These are phyloP conservation scores for Erysimum cheiranthoides DNA, from an alignment of 345 rosid species.

Conservation along the genomic window DNA sequence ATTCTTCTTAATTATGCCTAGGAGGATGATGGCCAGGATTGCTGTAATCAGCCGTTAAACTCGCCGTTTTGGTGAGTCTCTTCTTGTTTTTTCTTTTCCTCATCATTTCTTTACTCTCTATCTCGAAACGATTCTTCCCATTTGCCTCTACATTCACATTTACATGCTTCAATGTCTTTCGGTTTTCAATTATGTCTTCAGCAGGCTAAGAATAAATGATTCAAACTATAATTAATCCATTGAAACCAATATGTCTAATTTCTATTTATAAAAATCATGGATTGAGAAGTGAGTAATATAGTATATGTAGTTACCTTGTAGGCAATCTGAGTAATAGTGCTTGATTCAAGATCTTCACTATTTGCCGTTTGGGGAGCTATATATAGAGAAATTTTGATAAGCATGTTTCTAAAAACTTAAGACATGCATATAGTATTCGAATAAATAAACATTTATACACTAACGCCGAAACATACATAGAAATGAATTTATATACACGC, in stretches of 20 bases:
- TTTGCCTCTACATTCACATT: slow-evolving; percentile 19
- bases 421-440: not conserved
- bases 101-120: slow-evolving; percentile 36
- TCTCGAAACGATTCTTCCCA: slow-evolving; percentile 26
- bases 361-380: slow-evolving; percentile 10
- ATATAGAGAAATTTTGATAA: slow-evolving; percentile 8
- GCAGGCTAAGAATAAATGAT: slow-evolving; percentile 16
- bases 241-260: slow-evolving; percentile 16
- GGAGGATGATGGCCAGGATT: slow-evolving; percentile 49
- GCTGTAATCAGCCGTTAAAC: slow-evolving; percentile 44
- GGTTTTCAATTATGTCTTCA: slow-evolving; percentile 19
- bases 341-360: slow-evolving; percentile 8
- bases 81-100: slow-evolving; percentile 30
- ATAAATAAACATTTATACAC: slow-evolving; percentile 1
- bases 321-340: slow-evolving; percentile 5
- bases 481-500: not conserved
- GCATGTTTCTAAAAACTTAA: not conserved
- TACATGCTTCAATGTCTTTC: slow-evolving; percentile 34
- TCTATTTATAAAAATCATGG: not conserved
- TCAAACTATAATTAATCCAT: not conserved
- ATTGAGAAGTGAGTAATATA: not conserved
- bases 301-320: slow-evolving; percentile 21
- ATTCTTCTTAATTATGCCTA: slow-evolving; percentile 35
- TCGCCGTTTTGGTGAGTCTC: slow-evolving; percentile 42
- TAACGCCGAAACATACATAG: slow-evolving; percentile 1